Conservation (phyloP, 768 basidiomycete species). For the Rhodotorula toruloides region DNA sequence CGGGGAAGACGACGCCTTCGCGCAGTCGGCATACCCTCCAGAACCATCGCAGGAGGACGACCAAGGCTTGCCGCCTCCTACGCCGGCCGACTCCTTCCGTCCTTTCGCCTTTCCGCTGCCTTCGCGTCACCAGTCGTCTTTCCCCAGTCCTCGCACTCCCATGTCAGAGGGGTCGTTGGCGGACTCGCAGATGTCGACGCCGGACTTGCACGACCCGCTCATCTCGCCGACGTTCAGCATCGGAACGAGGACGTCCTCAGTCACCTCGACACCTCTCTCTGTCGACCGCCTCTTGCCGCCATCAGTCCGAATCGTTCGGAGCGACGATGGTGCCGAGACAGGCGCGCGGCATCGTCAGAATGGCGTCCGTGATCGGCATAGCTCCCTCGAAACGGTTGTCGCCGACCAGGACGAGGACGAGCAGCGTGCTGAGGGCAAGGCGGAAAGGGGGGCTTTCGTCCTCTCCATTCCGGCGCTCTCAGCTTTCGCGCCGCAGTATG, state of each 20-base stretch:
- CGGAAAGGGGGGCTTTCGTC: constrained; percentile 1
- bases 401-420: background rate
- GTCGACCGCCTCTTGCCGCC: background rate
- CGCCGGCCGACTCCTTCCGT: background rate
- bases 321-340: background rate
- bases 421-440: background rate
- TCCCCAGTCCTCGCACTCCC: constrained; percentile 23
- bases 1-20: constrained; percentile 23
- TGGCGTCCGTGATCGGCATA: background rate
- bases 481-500: too few relatives aligned
- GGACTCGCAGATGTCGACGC: constrained; percentile 30
- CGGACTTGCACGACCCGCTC: constrained; percentile 20
- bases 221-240: constrained; percentile 17
- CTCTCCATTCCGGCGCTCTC: constrained; percentile 2
- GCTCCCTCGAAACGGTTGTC: constrained; percentile 6
- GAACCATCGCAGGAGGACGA: background rate
- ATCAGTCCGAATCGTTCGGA: background rate
- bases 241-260: constrained; percentile 22
- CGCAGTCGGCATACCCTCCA: constrained; percentile 19
- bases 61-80: background rate
- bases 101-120: background rate
- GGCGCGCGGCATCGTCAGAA: too few relatives aligned
- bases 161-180: constrained; percentile 3
- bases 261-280: constrained; percentile 26
- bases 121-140: background rate